These are phyloP conservation scores for Epichloe uncinata DNA, from an alignment of 2,329 filamentous ascomycete species.

Conservation along the genomic window DNA sequence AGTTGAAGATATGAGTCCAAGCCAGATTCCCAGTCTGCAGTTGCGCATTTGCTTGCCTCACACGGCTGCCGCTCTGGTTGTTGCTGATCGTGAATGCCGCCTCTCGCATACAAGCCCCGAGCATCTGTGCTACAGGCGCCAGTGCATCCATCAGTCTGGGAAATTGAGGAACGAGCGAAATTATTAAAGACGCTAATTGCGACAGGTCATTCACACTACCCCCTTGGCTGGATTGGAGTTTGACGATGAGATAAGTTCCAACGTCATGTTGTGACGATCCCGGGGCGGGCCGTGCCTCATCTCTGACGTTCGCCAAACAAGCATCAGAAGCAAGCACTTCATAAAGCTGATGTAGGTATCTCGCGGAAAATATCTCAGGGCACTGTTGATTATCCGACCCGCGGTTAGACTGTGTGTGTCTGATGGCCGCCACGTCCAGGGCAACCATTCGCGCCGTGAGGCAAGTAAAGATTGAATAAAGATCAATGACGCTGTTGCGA, in stretches of 20 bases:
- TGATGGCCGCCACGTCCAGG: conserved; percentile 26
- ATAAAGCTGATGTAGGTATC: conserved; percentile 33
- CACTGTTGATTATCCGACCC: conserved; percentile 4
- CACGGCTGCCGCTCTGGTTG: conserved; percentile 9
- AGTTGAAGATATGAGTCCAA: conserved; percentile 28
- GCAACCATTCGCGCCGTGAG: conserved; percentile 38
- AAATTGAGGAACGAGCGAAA: conserved; percentile 28
- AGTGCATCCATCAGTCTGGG: conserved; percentile 35
- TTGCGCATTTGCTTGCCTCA: conserved; percentile 16
- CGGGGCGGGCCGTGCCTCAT: conserved; percentile 6
- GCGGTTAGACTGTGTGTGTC: conserved; percentile 7
- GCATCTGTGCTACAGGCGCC: conserved; percentile 22
- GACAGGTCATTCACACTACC: conserved; percentile 30
- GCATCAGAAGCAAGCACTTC: conserved; percentile 12
- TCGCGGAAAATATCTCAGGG: conserved; percentile 15
- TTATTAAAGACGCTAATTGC: conserved; percentile 27
- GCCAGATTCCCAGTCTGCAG: conserved; percentile 28
- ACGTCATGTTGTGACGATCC: conserved; percentile 10
- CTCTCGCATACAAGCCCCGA: conserved; percentile 20
- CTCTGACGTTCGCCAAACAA: conserved; percentile 5
- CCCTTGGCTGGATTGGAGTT: conserved; percentile 30
- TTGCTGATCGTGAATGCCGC: conserved; percentile 11
- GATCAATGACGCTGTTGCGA: conserved; percentile 16
- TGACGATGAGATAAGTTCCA: conserved; percentile 24
- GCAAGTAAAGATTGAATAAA: conserved; percentile 31